Evolutionary conservation across 1,284 basidiomycete species (phyloP), one percentile per base, ranked within the genome.

Genomic region (Heterobasidion occidentale): DNA sequence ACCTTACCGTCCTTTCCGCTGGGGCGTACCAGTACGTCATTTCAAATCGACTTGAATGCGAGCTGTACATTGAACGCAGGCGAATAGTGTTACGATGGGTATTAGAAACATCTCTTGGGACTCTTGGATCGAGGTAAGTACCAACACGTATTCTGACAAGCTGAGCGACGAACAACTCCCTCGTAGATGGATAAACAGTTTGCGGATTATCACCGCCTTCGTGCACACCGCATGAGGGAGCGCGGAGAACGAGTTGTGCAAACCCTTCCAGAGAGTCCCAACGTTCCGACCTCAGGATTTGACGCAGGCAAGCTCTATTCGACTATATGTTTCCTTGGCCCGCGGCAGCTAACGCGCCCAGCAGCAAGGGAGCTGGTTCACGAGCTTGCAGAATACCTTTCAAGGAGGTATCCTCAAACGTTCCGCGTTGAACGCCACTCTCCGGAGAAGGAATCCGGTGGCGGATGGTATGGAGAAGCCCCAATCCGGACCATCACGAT

Each of bases 381-480:
- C 53, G 85, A 87, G 62, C 68, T 88, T 38, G 75, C 81, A 1
- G 85, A 85, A 62, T 88, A 84, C 61, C 71, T 88, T 11, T 74
- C 77, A n/a, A 73, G 72, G 53, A 74, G 85, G 47, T 86, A 87
- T 62, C 87, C 87, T 1, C 68, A 68, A 12, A 75, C 79, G 2
- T 90, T 85, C 62, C 63, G 67, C 17, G 72, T 84, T 15, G 72
- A 69, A 14, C 74, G 85, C 46, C 69, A 75, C 65, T 58, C 59
- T 8, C 9, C 11, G 11, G 46, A 20, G 27, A 48, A 48, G 46
- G 7, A 33, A n/a, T 63, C 59, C 42, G 66, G 57, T 7, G 45
- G 27, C 33, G 82, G 80, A 7, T 86, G 84, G 82, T 73, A 78
- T 54, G 78, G 74, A 1, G 62, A 72, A 20, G 73, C 75, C 42